phyloP scores from a whole-genome alignment of 345 rosid genomes.

The Brassica cretica region DNA sequence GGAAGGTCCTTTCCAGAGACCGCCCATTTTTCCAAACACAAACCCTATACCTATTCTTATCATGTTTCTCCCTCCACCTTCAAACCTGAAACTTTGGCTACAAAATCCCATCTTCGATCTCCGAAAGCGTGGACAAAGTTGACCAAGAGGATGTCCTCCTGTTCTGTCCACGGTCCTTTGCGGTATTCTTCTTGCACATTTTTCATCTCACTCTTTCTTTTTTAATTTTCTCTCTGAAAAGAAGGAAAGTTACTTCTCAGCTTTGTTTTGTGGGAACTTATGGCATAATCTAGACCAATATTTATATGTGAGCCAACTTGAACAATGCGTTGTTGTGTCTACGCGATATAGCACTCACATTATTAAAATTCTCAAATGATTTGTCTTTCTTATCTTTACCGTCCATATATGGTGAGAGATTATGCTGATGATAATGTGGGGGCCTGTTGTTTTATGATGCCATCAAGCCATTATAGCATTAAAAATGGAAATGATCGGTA shows the following conservation, averaged over 20 bases:
- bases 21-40: slow-evolving; percentile 48
- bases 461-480: slow-evolving; percentile 58
- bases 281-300: slow-evolving; percentile 26
- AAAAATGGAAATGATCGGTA: slow-evolving; percentile 16
- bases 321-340: slow-evolving; percentile 36
- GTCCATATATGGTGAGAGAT: slow-evolving; percentile 56
- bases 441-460: slow-evolving; percentile 47
- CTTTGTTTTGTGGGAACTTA: slow-evolving; percentile 37
- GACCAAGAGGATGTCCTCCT: slow-evolving; percentile 82
- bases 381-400: slow-evolving; percentile 45
- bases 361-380: slow-evolving; percentile 43
- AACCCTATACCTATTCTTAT: slow-evolving; percentile 64
- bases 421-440: slow-evolving; percentile 46
- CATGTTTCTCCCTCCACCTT: slow-evolving; percentile 98
- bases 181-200: slow-evolving; percentile 68
- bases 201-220: slow-evolving; percentile 42
- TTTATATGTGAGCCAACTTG: slow-evolving; percentile 52
- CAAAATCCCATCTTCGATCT: slow-evolving; percentile 98
- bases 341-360: slow-evolving; percentile 38
- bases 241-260: slow-evolving; percentile 14
- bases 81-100: slow-evolving; percentile 99
- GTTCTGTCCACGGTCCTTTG: slow-evolving; percentile 99
- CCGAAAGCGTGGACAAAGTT: slow-evolving; percentile 90
- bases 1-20: slow-evolving; percentile 51
- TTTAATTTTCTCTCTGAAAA: slow-evolving; percentile 17